Conservation (phyloP, 768 basidiomycete genomes). For the Royoungia palumana region DNA sequence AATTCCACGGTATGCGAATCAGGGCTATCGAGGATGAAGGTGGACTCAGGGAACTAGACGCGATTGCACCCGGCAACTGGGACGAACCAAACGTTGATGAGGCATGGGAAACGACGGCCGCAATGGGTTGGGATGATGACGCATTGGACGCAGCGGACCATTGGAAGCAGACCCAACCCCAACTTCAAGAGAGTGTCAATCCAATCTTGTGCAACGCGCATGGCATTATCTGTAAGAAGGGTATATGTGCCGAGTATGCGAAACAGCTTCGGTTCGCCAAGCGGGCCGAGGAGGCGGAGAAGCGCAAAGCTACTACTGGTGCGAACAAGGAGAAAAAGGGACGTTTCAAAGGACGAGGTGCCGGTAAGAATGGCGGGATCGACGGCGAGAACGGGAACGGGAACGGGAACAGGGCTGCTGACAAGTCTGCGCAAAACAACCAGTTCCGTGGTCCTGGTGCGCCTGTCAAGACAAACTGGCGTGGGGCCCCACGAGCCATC, state of each 20-base stretch:
- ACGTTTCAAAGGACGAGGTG: constrained; percentile 10
- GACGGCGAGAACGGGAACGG: not conserved
- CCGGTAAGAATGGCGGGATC: constrained; percentile 7
- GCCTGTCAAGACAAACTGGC: constrained; percentile 31
- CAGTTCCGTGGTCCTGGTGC: constrained; percentile 29
- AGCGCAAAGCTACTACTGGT: constrained; percentile 11
- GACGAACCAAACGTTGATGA: not conserved
- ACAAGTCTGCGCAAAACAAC: constrained; percentile 9
- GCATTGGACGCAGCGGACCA: constrained; percentile 21
- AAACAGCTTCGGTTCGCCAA: constrained; percentile 20
- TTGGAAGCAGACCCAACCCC: constrained; percentile 13
- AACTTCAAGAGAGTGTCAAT: not conserved
- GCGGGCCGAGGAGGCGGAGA: constrained; percentile 14
- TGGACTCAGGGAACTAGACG: constrained; percentile 19
- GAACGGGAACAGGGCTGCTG: not conserved
- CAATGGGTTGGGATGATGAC: constrained; percentile 13
- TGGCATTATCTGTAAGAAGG: constrained; percentile 34
- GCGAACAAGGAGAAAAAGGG: constrained; percentile 24
- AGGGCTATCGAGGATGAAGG: constrained; percentile 9
- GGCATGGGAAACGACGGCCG: constrained; percentile 1
- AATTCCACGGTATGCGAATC: constrained; percentile 26
- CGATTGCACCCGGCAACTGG: constrained; percentile 26
- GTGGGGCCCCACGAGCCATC: constrained; percentile 25
- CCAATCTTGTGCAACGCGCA: constrained; percentile 30
- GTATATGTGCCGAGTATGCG: constrained; percentile 35